Evolutionary conservation across 2,329 filamentous ascomycete species (phyloP), one percentile per base, ranked within the genome.

Genomic region (Hypoxylon sp.): DNA sequence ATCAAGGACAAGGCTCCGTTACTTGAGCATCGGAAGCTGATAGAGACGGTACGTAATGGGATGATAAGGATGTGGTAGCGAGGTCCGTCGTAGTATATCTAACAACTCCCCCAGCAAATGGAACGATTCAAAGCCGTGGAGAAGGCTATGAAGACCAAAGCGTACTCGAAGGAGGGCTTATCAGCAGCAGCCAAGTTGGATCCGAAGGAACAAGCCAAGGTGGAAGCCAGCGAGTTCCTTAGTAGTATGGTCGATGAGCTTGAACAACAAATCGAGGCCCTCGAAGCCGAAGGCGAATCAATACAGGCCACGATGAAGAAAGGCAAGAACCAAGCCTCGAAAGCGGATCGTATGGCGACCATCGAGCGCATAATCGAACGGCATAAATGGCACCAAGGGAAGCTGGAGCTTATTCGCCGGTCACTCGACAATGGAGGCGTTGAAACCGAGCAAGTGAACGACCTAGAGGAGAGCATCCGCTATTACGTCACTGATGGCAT

Each of bases 71-170:
- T 44, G 51, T 14, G 33, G 53, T 68, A 39, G 53, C 57, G 58
- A 51, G 63, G 29, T 69, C 22, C 59, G 26, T 51, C 35, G 35
- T 54, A 26, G 37, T 66, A 55, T 69, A 31, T 33, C 70, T 70
- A 22, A 70, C 65, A 52, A 14, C 55, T 61, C 44, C 46, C 68
- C 80, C 83, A 96, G 93, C 91, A 95, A 92, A 99, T 99, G 96
- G 96, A 99, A 84, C 94, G 94, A 77, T 99, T 99, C 88, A 99
- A 99, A 85, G 95, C 94, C n/a, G 96, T 99, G 59, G 96, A 99
- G 82, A 99, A 99, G 86, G 96, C 97, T 78, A 98, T 99, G 96
- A 99, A 99, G 86, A 99, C 96, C 63, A 99, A 99, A 82, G 96
- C 96, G 69, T 99, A 97, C 83, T 98, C 96, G 70, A 98, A 99